phyloP scores from a whole-genome alignment of 768 basidiomycete genomes.

The Russula olivacea region DNA sequence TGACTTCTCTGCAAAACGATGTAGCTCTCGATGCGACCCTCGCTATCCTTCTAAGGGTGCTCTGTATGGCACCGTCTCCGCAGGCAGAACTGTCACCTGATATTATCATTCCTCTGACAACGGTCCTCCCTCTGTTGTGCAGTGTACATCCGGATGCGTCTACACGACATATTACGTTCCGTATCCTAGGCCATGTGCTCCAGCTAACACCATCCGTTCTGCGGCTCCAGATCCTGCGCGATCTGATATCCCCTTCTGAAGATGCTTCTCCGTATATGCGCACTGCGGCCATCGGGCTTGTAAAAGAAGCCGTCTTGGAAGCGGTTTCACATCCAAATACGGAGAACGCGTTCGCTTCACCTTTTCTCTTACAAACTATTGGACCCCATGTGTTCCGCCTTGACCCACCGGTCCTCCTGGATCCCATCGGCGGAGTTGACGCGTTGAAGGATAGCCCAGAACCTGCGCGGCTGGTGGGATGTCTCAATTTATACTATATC shows the following conservation, averaged over 20 bases:
- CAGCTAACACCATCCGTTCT: slow-evolving; percentile 42
- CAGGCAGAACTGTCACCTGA: slow-evolving; percentile 37
- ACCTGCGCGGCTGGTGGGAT: slow-evolving; percentile 56
- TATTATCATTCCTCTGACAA: slow-evolving; percentile 43
- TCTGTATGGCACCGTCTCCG: slow-evolving; percentile 23
- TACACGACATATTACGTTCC: slow-evolving; percentile 55
- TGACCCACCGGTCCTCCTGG: slow-evolving; percentile 49
- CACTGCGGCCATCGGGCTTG: slow-evolving; percentile 58
- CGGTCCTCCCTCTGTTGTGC: slow-evolving; percentile 49
- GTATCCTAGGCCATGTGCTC: slow-evolving; percentile 51
- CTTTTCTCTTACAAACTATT: slow-evolving; percentile 49
- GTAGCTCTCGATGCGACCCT: slow-evolving; percentile 53
- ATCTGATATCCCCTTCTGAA: slow-evolving; percentile 42
- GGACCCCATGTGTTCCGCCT: slow-evolving; percentile 56
- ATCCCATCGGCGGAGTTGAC: slow-evolving; percentile 23
- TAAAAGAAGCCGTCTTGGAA: slow-evolving; percentile 61
- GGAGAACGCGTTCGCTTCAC: slow-evolving; percentile 47
- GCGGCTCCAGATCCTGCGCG: slow-evolving; percentile 50
- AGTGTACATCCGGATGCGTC: slow-evolving; percentile 56
- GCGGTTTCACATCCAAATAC: slow-evolving; percentile 34
- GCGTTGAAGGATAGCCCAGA: slow-evolving; percentile 52
- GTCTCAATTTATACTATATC: slow-evolving; percentile 62
- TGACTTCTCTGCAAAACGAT: slow-evolving; percentile 50
- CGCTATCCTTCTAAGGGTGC: slow-evolving; percentile 43
- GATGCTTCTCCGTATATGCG: slow-evolving; percentile 59